Base-by-base conservation (phyloP, 2,329 filamentous ascomycete genomes). In the Pezicula rhizophila region DNA sequence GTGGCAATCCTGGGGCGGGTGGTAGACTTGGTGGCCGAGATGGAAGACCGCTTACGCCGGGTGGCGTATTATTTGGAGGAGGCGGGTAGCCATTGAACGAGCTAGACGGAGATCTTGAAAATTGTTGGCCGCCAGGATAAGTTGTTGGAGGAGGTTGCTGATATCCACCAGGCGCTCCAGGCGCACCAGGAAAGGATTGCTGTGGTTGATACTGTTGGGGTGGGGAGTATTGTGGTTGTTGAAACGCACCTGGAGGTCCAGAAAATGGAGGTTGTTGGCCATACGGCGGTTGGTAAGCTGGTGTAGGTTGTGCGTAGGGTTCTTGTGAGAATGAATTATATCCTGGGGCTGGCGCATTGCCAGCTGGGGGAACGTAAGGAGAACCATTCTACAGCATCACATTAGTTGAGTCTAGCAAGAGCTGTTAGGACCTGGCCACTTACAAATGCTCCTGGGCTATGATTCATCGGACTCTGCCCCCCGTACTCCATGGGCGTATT, bases 361-460 rank as follows among this genome's bases (percentile, higher is more conserved):
- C 55, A 52, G 51, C 54, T 54, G 61, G 58, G 44, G 58, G 47
- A 52, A 58, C 42, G 38, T 62, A 65, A 41, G 64, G 59, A 12
- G 62, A 62, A 25, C 57, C 58, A 55, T 64, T 64, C 63, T 66
- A 44, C 8, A 34, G 10, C 48, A 33, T 12, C 10, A 46, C 18
- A 42, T 31, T 59, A 45, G 61, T 54, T 40, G 34, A n/a, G n/a
- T 10, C 10, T 31, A n/a, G 33, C 25, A 3, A 14, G 3, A 3
- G 28, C 12, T 8, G 11, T 1, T n/a, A 37, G 8, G 10, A 18
- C 7, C 17, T 4, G 8, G 28, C 23, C 8, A 77, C 83, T 72
- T 68, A 88, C 84, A 64, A 78, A 84, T 63, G 72, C 66, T 59
- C 68, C 70, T 33, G 78, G 74, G 45, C 73, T 79, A 35, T 74